phyloP scores from a whole-genome alignment of 2,329 filamentous ascomycete species.

The Nemania serpens region DNA sequence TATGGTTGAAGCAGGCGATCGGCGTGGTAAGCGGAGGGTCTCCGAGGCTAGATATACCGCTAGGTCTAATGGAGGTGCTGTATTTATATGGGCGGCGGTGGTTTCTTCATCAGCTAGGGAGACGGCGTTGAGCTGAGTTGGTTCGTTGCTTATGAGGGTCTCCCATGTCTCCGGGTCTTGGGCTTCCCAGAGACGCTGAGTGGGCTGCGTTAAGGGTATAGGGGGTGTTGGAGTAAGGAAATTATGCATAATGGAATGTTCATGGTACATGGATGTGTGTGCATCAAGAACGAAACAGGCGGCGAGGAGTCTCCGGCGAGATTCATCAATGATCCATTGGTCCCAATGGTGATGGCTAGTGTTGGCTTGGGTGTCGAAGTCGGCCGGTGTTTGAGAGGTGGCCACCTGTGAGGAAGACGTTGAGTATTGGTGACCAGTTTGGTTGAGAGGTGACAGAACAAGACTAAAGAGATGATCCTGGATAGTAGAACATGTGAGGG shows the following conservation, averaged over 20 bases:
- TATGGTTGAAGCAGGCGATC: conserved; percentile 23
- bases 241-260: conserved; percentile 50
- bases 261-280: conserved; percentile 59
- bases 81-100: conserved; percentile 44
- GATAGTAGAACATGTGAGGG: conserved; percentile 40
- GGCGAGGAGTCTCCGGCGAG: conserved; percentile 57
- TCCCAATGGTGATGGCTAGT: conserved; percentile 51
- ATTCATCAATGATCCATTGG: conserved; percentile 58
- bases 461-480: conserved; percentile 43
- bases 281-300: conserved; percentile 62
- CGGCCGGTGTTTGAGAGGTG: conserved; percentile 39
- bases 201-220: conserved; percentile 54
- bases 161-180: conserved; percentile 53
- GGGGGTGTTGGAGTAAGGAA: conserved; percentile 44
- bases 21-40: conserved; percentile 36
- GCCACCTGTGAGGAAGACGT: conserved; percentile 48
- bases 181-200: conserved; percentile 56
- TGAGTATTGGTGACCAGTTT: conserved; percentile 42
- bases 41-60: conserved; percentile 40
- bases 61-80: conserved; percentile 36
- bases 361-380: conserved; percentile 28
- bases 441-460: conserved; percentile 40
- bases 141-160: conserved; percentile 34
- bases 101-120: conserved; percentile 43
- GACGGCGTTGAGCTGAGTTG: conserved; percentile 34